phyloP scores from a whole-genome alignment of 139 green algal genomes.

The Tetraselmis chui region DNA sequence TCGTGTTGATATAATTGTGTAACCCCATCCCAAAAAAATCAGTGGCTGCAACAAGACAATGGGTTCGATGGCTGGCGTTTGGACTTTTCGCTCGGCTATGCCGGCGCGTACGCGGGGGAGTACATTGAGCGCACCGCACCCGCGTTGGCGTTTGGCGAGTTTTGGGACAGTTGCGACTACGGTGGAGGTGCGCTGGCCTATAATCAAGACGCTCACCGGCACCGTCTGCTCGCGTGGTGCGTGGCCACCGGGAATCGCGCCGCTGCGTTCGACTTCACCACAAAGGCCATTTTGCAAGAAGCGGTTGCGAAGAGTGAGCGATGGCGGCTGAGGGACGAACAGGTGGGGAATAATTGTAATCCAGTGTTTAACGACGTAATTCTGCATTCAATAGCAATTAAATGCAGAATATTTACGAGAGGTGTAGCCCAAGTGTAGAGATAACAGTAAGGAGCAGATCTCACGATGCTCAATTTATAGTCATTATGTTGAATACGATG shows the following conservation, averaged over 20 bases:
- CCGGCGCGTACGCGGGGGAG: conserved; percentile 22
- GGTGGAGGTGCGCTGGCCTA: conserved; percentile 10
- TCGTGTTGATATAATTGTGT: no score
- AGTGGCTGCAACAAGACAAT: conserved; percentile 47
- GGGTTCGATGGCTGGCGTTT: conserved; percentile 59
- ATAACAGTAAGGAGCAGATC: no score
- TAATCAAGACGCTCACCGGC: conserved; percentile 85
- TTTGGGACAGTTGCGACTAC: conserved; percentile 78
- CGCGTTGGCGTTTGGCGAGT: conserved; percentile 86
- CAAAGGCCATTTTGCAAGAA: conserved; percentile 55
- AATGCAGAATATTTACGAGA: no score
- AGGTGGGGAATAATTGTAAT: no score
- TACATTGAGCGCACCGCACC: conserved; percentile 61
- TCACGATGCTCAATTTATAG: no score
- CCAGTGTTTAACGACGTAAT: no score
- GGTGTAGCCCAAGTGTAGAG: no score
- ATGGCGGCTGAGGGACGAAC: background rate
- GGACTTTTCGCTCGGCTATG: conserved; percentile 63
- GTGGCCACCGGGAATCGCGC: conserved; percentile 78
- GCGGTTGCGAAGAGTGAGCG: background rate
- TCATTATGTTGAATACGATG: no score
- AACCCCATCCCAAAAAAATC: no score
- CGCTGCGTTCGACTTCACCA: conserved; percentile 96
- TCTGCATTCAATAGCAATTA: no score
- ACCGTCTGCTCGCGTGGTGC: conserved; percentile 88